These are phyloP conservation scores for Suhomyces maxii DNA, from an alignment of 1,139 yeast genomes.

Conservation along the genomic window DNA sequence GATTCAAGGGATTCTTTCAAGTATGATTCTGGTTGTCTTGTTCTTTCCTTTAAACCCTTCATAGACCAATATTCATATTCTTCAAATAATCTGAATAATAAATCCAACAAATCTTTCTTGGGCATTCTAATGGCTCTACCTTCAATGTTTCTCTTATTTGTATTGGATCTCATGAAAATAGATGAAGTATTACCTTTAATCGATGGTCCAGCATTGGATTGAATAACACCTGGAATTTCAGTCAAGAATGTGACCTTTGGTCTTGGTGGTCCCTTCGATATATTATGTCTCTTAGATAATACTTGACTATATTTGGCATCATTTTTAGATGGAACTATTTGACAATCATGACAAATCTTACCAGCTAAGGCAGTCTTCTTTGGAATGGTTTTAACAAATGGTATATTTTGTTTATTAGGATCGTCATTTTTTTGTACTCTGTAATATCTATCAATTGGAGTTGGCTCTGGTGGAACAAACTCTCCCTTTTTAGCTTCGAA, in stretches of 20 bases:
- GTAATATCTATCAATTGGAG: slow-evolving; percentile 22
- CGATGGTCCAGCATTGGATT: slow-evolving; percentile 83
- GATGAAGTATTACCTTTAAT: slow-evolving; percentile 67
- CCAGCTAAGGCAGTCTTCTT: slow-evolving; percentile 86
- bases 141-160: slow-evolving; percentile 49
- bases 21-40: slow-evolving; percentile 94
- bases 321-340: slow-evolving; percentile 72
- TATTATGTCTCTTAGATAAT: slow-evolving; percentile 48
- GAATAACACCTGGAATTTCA: slow-evolving; percentile 84
- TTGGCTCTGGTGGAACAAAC: slow-evolving; percentile 16
- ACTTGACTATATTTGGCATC: slow-evolving; percentile 67
- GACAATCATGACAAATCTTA: slow-evolving; percentile 89
- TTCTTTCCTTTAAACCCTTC: slow-evolving; percentile 90
- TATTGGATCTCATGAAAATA: slow-evolving; percentile 51
- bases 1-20: slow-evolving; percentile 87
- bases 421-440: slow-evolving; percentile 30
- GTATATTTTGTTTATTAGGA: slow-evolving; percentile 49
- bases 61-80: slow-evolving; percentile 96
- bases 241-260: slow-evolving; percentile 78
- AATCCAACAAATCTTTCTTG: slow-evolving; percentile 84
- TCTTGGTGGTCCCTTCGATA: slow-evolving; percentile 45
- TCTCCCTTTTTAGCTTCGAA: slow-evolving; percentile 30
- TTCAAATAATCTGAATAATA: slow-evolving; percentile 84
- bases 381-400: slow-evolving; percentile 78
- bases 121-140: slow-evolving; percentile 95